Base-by-base conservation (phyloP, 495 filamentous ascomycete genomes). In the Penicillium roqueforti region DNA sequence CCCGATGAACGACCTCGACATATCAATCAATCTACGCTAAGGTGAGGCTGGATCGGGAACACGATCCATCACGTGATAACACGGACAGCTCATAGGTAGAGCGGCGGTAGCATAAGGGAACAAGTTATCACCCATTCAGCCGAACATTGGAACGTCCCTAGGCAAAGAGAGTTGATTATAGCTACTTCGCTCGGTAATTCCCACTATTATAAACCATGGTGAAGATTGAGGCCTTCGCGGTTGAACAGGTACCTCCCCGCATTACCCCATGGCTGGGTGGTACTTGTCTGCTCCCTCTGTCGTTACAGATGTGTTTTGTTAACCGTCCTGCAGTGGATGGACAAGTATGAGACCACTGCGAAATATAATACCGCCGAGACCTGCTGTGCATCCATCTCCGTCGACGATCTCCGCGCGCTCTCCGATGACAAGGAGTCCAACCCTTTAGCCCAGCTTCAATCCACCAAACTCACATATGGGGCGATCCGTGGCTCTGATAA, bases 321-420 rank as follows among this genome's bases (percentile, higher is more conserved):
- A 11, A 68, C 34, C 14, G n/a, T 6, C 9, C 22, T 16, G 1
- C 28, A 95, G 83, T 96, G 91, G 89, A 95, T 96, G 91, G 87
- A 93, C 77, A 73, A 80, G 47, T 84, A 91, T 68, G 89, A 96
- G 60, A 80, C 66, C 8, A 85, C 79, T 4, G 84, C 83, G 13
- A 85, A 87, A 26, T 81, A 91, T 66, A 95, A 96, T 66, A 81
- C 91, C 43, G 89, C 89, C 55, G 91, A 96, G 68, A 93, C 91
- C 1, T 96, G 91, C 68, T 86, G 81, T 39, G 84, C 87, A 13
- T 91, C 89, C 7, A 78, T 95, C 16, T 95, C 91, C 0, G 70
- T 96, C 38, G 76, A 87, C 29, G 82, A 92, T 22, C 80, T 95
- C 3, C 73, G 73, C 3, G 75, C 68, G 34, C 64, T 89, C 32